Conservation (phyloP, 2,329 filamentous ascomycete genomes). For the Fusarium metavorans region DNA sequence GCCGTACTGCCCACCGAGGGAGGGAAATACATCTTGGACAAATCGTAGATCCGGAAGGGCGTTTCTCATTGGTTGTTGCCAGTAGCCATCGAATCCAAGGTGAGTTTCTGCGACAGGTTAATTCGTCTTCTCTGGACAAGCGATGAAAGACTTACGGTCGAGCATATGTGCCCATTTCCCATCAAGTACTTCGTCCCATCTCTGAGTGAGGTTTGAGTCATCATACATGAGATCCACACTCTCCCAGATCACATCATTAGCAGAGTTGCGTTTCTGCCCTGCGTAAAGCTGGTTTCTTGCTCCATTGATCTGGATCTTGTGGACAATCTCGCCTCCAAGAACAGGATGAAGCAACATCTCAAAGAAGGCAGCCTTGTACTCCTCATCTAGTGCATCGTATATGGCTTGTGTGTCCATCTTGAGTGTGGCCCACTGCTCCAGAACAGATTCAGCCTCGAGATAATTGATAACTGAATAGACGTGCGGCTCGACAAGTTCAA, state of each 20-base stretch:
- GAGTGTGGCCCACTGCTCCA: conserved; percentile 65
- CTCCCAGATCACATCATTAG: conserved; percentile 55
- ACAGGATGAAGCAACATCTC: conserved; percentile 72
- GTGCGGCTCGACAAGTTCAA: conserved; percentile 68
- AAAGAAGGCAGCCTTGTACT: conserved; percentile 66
- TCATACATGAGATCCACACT: conserved; percentile 32
- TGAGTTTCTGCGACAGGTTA: conserved; percentile 57
- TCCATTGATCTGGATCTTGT: conserved; percentile 59
- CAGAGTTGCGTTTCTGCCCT: conserved; percentile 66
- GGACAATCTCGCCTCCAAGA: conserved; percentile 67
- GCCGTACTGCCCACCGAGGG: conserved; percentile 52
- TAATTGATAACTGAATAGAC: conserved; percentile 71
- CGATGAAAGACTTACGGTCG: conserved; percentile 12
- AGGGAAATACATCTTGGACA: conserved; percentile 69
- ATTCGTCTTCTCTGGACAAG: rapidly evolving
- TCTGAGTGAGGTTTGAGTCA: conserved; percentile 32
- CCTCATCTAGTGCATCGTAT: conserved; percentile 55
- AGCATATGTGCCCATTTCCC: conserved; percentile 35
- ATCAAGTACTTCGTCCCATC: conserved; percentile 34
- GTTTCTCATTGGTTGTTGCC: conserved; percentile 82
- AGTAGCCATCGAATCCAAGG: conserved; percentile 63
- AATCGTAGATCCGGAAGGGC: conserved; percentile 63
- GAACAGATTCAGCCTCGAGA: conserved; percentile 67
- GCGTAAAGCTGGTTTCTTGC: conserved; percentile 67
- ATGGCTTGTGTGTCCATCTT: conserved; percentile 58